Evolutionary conservation across 2,329 filamentous ascomycete genomes (phyloP), one percentile per base, ranked within the genome.

Genomic region (Penicillium sp.): DNA sequence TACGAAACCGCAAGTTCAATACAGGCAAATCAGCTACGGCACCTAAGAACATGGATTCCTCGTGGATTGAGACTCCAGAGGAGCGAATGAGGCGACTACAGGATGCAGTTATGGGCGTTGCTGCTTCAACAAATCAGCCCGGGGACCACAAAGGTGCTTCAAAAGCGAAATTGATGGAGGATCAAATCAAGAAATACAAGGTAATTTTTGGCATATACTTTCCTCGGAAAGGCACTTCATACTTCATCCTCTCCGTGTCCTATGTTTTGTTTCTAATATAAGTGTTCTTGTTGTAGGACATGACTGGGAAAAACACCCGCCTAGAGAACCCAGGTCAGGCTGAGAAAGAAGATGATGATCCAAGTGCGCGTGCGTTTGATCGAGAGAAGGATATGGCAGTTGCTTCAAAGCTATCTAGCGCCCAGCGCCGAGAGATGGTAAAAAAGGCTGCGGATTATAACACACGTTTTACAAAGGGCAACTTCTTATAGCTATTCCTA

Each of bases 51-150:
- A 72, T 76, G 19, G 70, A 72, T 68, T 86, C 85, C 23, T 85
- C 93, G 43, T 97, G 93, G 93, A 92, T 91, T 0, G 93, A 97
- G 74, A 96, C 91, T 9, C 90, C 91, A 0, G 90, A 93, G 71
- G 84, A 97, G 75, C 96, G 95, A 73, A 85, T 90, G 57, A 87
- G 88, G 73, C 83, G 91, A 39, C 76, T 97, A 23, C 87, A 89
- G 65, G 87, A 96, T 71, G 86, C 94, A 52, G 89, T 96, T 11
- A 83, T 97, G 65, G 92, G 92, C 0, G 84, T 92, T 3, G 76
- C 73, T 57, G 69, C 74, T 29, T 50, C 63, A 29, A 25, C 59
- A 27, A n/a, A 57, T 16, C 55, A 52, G 13, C 51, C 66, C 50
- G 21, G 62, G 48, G 36, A 53, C 9, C 48, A 49, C 19, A n/a